These are phyloP conservation scores for Cyclotella choctawhatcheeana DNA, from an alignment of 108 stramenopile genomes.

Conservation along the genomic window DNA sequence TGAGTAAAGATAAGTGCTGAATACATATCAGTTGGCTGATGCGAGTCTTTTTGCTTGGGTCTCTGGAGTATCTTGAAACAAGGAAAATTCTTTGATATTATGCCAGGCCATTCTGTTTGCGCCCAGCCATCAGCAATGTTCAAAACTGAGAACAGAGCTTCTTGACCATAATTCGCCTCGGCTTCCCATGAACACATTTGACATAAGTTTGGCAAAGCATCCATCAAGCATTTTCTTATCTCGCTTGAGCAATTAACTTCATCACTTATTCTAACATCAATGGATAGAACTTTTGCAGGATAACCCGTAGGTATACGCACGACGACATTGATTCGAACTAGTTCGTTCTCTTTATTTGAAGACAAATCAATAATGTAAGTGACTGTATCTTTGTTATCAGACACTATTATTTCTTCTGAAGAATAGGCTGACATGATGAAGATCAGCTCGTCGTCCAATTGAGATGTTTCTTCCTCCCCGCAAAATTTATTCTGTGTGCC, in stretches of 20 bases:
- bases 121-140: slow-evolving; percentile 27
- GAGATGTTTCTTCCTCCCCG: slow-evolving; percentile 8
- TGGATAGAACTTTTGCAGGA: slow-evolving; percentile 10
- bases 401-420: slow-evolving; percentile 14
- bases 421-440: slow-evolving; percentile 28
- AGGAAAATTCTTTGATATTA: slow-evolving; percentile 5
- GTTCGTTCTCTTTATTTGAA: slow-evolving; percentile 15
- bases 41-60: not conserved
- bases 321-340: slow-evolving; percentile 2
- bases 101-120: slow-evolving; percentile 11
- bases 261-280: not conserved
- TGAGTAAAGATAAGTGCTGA: slow-evolving; percentile 24
- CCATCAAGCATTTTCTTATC: slow-evolving; percentile 11
- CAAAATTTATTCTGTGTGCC: not conserved
- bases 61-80: slow-evolving; percentile 7
- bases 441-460: slow-evolving; percentile 20
- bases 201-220: slow-evolving; percentile 14
- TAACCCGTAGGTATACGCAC: slow-evolving; percentile 22
- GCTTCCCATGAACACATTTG: slow-evolving; percentile 26
- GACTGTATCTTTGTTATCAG: slow-evolving; percentile 10
- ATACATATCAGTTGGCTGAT: slow-evolving; percentile 8
- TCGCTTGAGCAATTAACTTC: slow-evolving; percentile 18
- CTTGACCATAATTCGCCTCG: slow-evolving; percentile 18
- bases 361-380: slow-evolving; percentile 17
- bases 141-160: slow-evolving; percentile 17